phyloP scores from a whole-genome alignment of 768 basidiomycete genomes.

The Pulveroboletus sp. region DNA sequence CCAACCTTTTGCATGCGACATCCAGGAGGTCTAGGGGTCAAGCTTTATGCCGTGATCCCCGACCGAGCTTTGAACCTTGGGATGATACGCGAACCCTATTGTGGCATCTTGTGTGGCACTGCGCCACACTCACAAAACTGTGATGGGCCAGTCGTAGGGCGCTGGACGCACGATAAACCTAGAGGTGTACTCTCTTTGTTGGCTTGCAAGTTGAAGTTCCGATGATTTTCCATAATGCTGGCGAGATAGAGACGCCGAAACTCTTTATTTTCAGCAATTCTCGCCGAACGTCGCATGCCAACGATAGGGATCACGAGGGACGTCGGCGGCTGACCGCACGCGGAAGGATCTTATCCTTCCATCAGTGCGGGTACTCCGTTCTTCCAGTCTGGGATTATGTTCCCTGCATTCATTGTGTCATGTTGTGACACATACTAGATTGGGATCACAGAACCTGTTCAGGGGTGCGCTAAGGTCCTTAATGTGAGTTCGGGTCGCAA shows the following conservation, averaged over 20 bases:
- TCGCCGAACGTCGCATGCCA: neutral
- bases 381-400: neutral
- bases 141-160: neutral
- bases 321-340: neutral
- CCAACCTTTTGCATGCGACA: neutral
- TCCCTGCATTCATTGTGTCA: neutral
- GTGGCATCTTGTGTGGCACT: neutral
- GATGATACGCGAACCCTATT: neutral
- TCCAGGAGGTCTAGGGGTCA: neutral
- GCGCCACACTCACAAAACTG: neutral
- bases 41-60: too few species aligned
- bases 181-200: neutral
- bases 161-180: neutral
- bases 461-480: neutral
- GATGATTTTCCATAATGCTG: neutral
- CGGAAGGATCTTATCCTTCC: conserved; percentile 17
- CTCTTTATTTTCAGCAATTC: neutral
- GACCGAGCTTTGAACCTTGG: neutral
- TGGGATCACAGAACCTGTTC: neutral
- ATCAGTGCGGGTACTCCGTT: conserved; percentile 1
- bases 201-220: too few species aligned
- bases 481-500: neutral
- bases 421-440: neutral
- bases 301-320: neutral
- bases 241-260: neutral